Conservation (phyloP, 345 rosid genomes). For the Bretschneidera sinensis region DNA sequence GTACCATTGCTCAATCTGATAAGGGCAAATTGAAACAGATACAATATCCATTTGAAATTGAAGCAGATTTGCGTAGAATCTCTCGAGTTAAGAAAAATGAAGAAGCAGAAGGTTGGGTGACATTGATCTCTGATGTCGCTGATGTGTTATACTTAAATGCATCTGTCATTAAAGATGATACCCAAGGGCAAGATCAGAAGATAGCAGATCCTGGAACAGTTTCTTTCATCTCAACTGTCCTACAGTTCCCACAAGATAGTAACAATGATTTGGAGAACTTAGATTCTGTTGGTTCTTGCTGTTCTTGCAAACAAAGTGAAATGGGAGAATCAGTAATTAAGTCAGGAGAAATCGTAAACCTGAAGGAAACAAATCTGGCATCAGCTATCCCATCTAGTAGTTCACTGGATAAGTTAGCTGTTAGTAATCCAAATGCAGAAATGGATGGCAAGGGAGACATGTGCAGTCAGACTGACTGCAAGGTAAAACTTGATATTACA, state of each 20-base stretch:
- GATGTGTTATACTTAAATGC: slow-evolving; percentile 26
- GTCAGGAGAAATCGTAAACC: slow-evolving; percentile 9
- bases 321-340: slow-evolving; percentile 16
- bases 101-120: slow-evolving; percentile 30
- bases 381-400: slow-evolving; percentile 26
- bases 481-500: slow-evolving; percentile 33
- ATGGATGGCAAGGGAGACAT: slow-evolving; percentile 30
- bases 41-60: slow-evolving; percentile 22
- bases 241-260: slow-evolving; percentile 30
- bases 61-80: slow-evolving; percentile 35
- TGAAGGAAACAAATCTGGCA: slow-evolving; percentile 22
- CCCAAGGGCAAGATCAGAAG: slow-evolving; percentile 23
- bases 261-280: slow-evolving; percentile 13
- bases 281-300: slow-evolving; percentile 11
- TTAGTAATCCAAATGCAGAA: slow-evolving; percentile 21
- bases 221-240: slow-evolving; percentile 34
- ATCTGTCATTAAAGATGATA: slow-evolving; percentile 12
- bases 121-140: slow-evolving; percentile 33
- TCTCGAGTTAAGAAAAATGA: slow-evolving; percentile 23
- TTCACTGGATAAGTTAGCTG: slow-evolving; percentile 20
- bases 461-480: slow-evolving; percentile 20
- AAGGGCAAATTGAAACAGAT: slow-evolving; percentile 15
- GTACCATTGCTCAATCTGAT: slow-evolving; percentile 10
- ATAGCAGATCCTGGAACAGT: slow-evolving; percentile 29
- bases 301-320: slow-evolving; percentile 18